Evolutionary conservation across 345 rosid species (phyloP).

Genomic region (Cardamine chenopodiifolia): DNA sequence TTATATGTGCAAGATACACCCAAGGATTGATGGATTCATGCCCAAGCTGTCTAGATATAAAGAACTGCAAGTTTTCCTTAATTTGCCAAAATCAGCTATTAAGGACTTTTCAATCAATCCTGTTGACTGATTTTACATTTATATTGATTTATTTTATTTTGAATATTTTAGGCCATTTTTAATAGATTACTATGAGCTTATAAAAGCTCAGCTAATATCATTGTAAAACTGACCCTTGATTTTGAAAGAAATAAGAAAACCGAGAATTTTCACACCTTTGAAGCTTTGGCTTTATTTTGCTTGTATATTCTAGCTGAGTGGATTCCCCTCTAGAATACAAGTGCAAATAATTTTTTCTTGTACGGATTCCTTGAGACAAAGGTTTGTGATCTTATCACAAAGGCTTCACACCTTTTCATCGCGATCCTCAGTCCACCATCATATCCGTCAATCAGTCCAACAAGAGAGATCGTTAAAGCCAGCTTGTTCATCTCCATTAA

Average conservation of each 20-base stretch:
- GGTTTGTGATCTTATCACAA: background rate
- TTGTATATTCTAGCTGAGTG: background rate
- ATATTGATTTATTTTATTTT: too few relatives aligned
- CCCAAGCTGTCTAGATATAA: too few relatives aligned
- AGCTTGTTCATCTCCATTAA: too few relatives aligned
- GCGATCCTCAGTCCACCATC: background rate
- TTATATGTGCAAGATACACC: too few relatives aligned
- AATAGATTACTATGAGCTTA: background rate
- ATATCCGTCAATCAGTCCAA: too few relatives aligned
- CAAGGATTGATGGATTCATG: too few relatives aligned
- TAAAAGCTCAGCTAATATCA: background rate
- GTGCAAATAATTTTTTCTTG: background rate
- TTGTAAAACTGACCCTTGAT: background rate
- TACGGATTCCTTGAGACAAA: background rate
- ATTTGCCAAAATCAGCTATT: too few relatives aligned
- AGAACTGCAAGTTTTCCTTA: too few relatives aligned
- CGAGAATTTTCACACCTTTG: background rate
- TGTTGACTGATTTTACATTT: too few relatives aligned
- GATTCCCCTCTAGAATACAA: background rate
- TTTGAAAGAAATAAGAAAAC: background rate
- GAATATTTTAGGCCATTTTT: too few relatives aligned
- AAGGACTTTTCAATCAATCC: too few relatives aligned
- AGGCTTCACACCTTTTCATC: background rate
- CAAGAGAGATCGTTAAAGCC: too few relatives aligned
- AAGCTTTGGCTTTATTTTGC: background rate